Base-by-base conservation (phyloP, 148 eudicot genomes). In the Talinum fruticosum region DNA sequence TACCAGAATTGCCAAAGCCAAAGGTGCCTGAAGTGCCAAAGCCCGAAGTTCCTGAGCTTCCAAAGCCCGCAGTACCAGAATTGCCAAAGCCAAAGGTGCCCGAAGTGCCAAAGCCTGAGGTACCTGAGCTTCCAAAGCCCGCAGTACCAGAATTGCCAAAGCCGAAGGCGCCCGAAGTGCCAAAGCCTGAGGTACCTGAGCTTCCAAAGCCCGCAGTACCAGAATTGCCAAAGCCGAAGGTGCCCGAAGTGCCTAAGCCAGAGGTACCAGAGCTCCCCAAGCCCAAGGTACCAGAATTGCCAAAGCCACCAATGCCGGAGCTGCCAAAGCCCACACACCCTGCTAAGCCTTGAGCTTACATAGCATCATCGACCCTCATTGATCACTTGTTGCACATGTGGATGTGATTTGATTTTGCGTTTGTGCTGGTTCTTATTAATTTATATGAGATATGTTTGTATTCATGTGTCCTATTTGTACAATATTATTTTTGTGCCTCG, bases 221-320 rank as follows among this genome's bases (percentile, higher is more conserved):
- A 2, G 38, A 70, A 26, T 3, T 70, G 32, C 73, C 73, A 70
- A 70, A 70, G 18, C 47, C 49, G 0, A 69, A 21, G 3, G 13
- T 69, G 10, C 73, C 73, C 8, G 73, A 69, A 41, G 3, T 69
- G 8, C 49, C 73, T 4, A 69, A 69, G 29, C 49, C 14, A 2
- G 38, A 33, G 29, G 37, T 69, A 21, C 73, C 49, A 21, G 73
- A 69, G 51, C 49, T 69, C 1, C 73, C 73, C 3, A 69, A 69
- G 51, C 73, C 73, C 30, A 70, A 38, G n/a, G 49, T 70, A 66
- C 73, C 73, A 8, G 73, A 70, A 41, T 3, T 70, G 24, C 30
- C 73, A 15, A 70, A 70, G 51, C 73, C 30, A 5, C 37, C 47
- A 13, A 8, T 70, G 26, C 73, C 73, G 2, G 73, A 70, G 32